These are phyloP conservation scores for Cercophora sp. DNA, from an alignment of 495 filamentous ascomycete genomes.

Conservation along the genomic window DNA sequence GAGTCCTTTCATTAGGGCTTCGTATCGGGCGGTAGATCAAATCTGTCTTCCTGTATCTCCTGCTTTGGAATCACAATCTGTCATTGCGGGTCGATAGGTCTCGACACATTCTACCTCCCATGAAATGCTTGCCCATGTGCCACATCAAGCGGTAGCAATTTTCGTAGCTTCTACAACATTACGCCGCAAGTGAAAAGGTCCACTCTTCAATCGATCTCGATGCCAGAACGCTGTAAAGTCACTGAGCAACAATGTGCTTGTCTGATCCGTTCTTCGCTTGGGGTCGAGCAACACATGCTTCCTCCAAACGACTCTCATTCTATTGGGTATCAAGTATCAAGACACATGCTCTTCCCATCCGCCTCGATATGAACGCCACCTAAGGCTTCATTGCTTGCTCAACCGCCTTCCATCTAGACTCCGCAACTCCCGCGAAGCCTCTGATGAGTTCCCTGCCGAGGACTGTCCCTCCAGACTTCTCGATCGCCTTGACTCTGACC, in stretches of 20 bases:
- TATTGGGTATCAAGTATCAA: background rate
- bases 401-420: constrained; percentile 41
- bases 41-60: constrained; percentile 85
- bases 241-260: background rate
- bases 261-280: no score
- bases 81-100: constrained; percentile 74
- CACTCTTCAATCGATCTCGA: background rate
- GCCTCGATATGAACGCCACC: constrained; percentile 15
- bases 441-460: constrained; percentile 37
- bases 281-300: background rate
- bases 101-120: constrained; percentile 37
- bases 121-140: background rate
- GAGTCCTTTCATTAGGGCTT: constrained; percentile 70
- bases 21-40: constrained; percentile 65
- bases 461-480: constrained; percentile 73
- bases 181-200: background rate
- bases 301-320: background rate
- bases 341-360: constrained; percentile 4
- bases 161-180: background rate
- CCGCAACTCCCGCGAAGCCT: constrained; percentile 36
- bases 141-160: background rate
- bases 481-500: constrained; percentile 60
- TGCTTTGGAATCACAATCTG: constrained; percentile 69
- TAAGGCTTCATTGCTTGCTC: constrained; percentile 13
- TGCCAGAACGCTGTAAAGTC: no score